Conservation (phyloP, 2,329 filamentous ascomycete genomes). For the Pyricularia grisea region DNA sequence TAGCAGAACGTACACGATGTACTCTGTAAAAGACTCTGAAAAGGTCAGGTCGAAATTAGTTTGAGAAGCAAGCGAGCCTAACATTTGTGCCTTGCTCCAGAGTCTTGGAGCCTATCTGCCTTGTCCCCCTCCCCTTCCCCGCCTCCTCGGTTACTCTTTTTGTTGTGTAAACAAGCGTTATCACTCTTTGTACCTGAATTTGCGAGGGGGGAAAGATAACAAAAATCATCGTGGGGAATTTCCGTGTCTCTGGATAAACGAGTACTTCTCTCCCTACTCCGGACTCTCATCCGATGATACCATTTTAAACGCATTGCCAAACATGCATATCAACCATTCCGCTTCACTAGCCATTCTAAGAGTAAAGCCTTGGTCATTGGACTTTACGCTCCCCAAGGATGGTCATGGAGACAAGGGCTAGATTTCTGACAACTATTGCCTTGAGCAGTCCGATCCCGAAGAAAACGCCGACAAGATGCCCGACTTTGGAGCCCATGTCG, state of each 20-base stretch:
- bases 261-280: neutral
- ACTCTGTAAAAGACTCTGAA: neutral
- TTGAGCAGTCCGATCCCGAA: neutral
- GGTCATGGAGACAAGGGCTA: neutral
- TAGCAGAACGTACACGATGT: neutral
- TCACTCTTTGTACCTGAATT: neutral
- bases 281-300: neutral
- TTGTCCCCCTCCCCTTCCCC: neutral
- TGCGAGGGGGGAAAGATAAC: neutral
- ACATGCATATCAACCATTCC: neutral
- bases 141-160: neutral
- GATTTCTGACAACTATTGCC: neutral
- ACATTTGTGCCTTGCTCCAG: neutral
- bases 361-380: neutral
- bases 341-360: neutral
- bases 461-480: conserved; percentile 17
- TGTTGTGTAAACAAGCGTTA: neutral
- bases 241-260: neutral
- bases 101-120: neutral
- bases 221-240: neutral
- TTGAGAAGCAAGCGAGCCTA: neutral
- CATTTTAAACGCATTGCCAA: neutral
- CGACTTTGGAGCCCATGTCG: conserved; percentile 68
- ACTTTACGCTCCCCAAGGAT: neutral
- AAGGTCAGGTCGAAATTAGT: neutral